Evolutionary conservation across 2,329 filamentous ascomycete genomes (phyloP).

Genomic region (Celoporthe dispersa): DNA sequence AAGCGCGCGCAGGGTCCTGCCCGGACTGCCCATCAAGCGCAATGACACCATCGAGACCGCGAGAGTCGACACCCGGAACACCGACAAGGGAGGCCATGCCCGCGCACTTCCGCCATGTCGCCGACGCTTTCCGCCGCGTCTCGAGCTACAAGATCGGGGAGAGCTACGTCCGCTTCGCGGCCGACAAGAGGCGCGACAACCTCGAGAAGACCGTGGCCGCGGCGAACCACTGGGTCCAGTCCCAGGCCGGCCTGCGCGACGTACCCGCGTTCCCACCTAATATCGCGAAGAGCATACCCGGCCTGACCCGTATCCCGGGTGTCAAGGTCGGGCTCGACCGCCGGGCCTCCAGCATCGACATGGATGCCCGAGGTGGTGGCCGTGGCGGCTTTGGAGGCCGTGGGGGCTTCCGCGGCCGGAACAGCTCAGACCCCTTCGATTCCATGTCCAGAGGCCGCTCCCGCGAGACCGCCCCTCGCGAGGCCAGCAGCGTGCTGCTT

Average conservation of each 20-base stretch:
- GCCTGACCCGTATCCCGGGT: constrained; percentile 37
- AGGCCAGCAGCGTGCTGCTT: constrained; percentile 2
- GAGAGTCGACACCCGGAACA: constrained; percentile 55
- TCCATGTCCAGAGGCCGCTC: constrained; percentile 12
- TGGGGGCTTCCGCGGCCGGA: constrained; percentile 9
- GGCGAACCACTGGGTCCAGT: constrained; percentile 57
- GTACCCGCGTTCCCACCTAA: constrained; percentile 47
- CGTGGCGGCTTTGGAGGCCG: constrained; percentile 8
- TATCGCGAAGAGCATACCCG: constrained; percentile 36
- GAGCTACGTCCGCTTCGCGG: constrained; percentile 64
- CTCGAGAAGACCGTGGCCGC: constrained; percentile 47
- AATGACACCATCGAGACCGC: constrained; percentile 57
- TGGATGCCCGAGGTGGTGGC: neutral
- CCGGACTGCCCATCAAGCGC: constrained; percentile 63
- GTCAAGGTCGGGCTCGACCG: constrained; percentile 40
- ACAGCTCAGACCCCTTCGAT: constrained; percentile 18
- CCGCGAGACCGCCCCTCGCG: constrained; percentile 7
- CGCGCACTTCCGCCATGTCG: constrained; percentile 49
- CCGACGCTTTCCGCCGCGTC: constrained; percentile 48
- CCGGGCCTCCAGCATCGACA: neutral
- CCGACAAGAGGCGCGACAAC: constrained; percentile 44
- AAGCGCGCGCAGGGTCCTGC: constrained; percentile 55
- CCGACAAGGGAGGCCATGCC: constrained; percentile 50
- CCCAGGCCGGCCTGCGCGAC: constrained; percentile 56
- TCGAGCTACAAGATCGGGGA: constrained; percentile 47